Percentiles rank a stretch among this genome's conserved stretches.
These are phyloP conservation scores for Lichina pygmaea DNA, from an alignment of 495 filamentous ascomycete species.

Conservation along the genomic window DNA sequence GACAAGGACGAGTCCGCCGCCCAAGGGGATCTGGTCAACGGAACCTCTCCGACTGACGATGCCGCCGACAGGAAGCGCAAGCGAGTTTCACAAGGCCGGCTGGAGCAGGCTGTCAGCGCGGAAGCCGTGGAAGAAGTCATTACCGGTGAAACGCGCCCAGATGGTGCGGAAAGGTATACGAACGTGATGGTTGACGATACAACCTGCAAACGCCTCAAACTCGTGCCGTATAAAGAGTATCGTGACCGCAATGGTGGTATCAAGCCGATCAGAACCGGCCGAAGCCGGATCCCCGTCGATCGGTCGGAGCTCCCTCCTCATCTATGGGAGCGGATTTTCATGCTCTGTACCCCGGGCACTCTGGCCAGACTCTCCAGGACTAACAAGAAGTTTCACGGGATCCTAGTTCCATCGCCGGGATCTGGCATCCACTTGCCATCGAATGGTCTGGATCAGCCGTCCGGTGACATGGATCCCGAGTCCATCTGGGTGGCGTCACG, in stretches of 20 bases:
- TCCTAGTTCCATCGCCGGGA: constrained; percentile 9
- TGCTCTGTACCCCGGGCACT: constrained; percentile 21
- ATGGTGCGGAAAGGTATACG: background rate
- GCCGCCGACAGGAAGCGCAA: background rate
- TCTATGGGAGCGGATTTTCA: constrained; percentile 28
- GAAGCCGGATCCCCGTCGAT: constrained; percentile 6
- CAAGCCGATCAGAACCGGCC: background rate
- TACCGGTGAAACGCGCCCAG: background rate
- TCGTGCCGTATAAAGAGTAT: background rate
- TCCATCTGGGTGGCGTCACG: constrained; percentile 32
- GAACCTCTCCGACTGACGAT: background rate
- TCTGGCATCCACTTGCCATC: background rate
- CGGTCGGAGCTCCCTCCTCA: constrained; percentile 20
- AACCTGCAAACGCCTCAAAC: background rate
- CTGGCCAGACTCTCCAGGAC: constrained; percentile 22
- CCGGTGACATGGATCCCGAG: constrained; percentile 13
- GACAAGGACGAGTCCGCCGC: too few species aligned
- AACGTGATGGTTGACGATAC: background rate
- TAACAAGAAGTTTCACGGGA: constrained; percentile 25
- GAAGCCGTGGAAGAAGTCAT: background rate
- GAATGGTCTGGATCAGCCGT: background rate
- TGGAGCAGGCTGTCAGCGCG: background rate
- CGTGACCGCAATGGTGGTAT: background rate
- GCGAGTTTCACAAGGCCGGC: background rate
- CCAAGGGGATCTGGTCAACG: too few species aligned